Percentiles rank a stretch among this genome's conserved stretches.
phyloP scores from a whole-genome alignment of 2,329 filamentous ascomycete species.

The Calonectria multiphialidica region DNA sequence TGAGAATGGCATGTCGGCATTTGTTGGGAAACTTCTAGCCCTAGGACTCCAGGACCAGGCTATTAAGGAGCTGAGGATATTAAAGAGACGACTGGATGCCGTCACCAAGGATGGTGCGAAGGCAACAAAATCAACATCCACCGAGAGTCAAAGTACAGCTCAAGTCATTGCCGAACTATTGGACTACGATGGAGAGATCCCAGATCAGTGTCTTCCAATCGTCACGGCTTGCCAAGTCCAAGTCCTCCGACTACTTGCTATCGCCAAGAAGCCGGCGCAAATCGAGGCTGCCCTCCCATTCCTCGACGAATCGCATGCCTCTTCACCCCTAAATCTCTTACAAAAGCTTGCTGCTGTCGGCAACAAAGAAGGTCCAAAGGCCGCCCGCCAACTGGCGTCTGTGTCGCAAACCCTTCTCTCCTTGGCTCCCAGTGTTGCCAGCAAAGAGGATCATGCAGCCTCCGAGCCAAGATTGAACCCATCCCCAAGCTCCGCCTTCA shows the following conservation, averaged over 20 bases:
- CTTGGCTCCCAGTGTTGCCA: constrained; percentile 75
- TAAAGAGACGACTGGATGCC: constrained; percentile 73
- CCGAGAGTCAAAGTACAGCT: constrained; percentile 46
- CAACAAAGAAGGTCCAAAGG: constrained; percentile 65
- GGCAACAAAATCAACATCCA: constrained; percentile 41
- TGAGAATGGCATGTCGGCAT: constrained; percentile 78
- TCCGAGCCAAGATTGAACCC: constrained; percentile 66
- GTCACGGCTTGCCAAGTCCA: constrained; percentile 75
- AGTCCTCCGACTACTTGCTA: constrained; percentile 72
- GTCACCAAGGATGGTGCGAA: constrained; percentile 47
- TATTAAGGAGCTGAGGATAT: constrained; percentile 73
- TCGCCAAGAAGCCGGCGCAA: constrained; percentile 68
- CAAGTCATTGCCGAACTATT: constrained; percentile 68
- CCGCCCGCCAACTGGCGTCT: constrained; percentile 74
- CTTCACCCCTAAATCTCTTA: constrained; percentile 71
- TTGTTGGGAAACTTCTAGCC: constrained; percentile 74
- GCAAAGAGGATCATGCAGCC: constrained; percentile 70
- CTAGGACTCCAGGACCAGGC: constrained; percentile 77
- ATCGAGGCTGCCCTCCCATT: constrained; percentile 69
- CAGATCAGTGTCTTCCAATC: constrained; percentile 62
- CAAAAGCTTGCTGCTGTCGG: constrained; percentile 57
- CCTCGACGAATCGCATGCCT: constrained; percentile 63
- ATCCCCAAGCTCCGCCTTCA: constrained; percentile 68
- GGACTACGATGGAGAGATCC: constrained; percentile 65
- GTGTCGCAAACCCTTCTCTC: constrained; percentile 75